phyloP scores from a whole-genome alignment of 106 monocot species.

The Dendrobium huoshanense region DNA sequence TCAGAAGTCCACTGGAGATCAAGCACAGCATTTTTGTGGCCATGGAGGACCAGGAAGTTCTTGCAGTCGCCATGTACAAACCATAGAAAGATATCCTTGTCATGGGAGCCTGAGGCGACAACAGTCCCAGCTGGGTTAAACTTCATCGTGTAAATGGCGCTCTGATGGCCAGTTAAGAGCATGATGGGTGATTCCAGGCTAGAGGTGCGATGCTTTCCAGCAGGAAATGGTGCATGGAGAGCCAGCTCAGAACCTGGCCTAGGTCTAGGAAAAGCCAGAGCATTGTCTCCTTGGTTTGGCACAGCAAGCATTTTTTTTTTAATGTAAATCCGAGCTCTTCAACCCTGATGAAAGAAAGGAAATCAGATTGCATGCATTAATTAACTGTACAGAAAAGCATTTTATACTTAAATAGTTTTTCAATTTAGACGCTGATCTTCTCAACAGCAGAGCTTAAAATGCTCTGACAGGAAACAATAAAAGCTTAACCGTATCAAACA shows the following conservation, averaged over 20 bases:
- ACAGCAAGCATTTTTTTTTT: constrained; percentile 6
- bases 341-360: constrained; percentile 2
- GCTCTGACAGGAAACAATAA: too few relatives aligned
- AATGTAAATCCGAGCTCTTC: background rate
- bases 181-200: constrained; percentile 91
- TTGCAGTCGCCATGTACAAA: constrained; percentile 84
- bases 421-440: background rate
- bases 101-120: constrained; percentile 93
- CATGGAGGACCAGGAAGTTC: constrained; percentile 79
- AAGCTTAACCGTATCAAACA: too few relatives aligned
- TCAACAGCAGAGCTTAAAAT: background rate
- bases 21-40: constrained; percentile 89
- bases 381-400: background rate
- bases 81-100: constrained; percentile 91
- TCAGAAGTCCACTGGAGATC: constrained; percentile 92
- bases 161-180: constrained; percentile 90
- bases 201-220: constrained; percentile 49
- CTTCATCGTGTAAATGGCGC: constrained; percentile 85
- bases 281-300: constrained; percentile 11
- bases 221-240: background rate
- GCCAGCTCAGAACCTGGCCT: background rate
- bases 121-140: constrained; percentile 84
- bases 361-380: background rate
- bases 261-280: background rate
- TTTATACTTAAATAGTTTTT: background rate